phyloP scores from a whole-genome alignment of 2,329 filamentous ascomycete genomes.

The Alternaria ethzedia region DNA sequence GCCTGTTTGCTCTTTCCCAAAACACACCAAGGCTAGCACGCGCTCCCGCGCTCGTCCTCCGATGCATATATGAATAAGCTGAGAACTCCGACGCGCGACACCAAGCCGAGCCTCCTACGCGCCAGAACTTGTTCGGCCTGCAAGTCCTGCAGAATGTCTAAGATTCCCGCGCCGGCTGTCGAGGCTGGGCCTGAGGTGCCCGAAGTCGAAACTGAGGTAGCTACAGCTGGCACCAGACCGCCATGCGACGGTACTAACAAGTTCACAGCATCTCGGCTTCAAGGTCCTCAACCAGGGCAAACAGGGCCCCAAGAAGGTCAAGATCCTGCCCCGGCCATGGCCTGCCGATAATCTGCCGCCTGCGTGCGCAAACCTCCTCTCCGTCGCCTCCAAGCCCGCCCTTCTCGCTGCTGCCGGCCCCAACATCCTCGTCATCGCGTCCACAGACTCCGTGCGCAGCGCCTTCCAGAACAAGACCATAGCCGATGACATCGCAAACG shows the following conservation, averaged over 20 bases:
- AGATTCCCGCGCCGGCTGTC: slow-evolving; percentile 50
- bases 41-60: slow-evolving; percentile 26
- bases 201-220: slow-evolving; percentile 82
- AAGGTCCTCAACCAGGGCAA: slow-evolving; percentile 62
- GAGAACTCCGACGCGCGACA: slow-evolving; percentile 33
- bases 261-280: slow-evolving; percentile 74
- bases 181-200: slow-evolving; percentile 71
- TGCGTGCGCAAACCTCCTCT: slow-evolving; percentile 80
- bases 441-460: slow-evolving; percentile 77
- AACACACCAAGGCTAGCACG: slow-evolving; percentile 12
- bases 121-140: slow-evolving; percentile 70
- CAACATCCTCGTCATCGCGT: slow-evolving; percentile 75
- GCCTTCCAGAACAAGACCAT: slow-evolving; percentile 65
- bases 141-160: slow-evolving; percentile 61
- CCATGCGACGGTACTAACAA: slow-evolving; percentile 13
- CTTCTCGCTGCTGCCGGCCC: slow-evolving; percentile 88
- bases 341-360: slow-evolving; percentile 71
- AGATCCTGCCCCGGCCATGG: slow-evolving; percentile 80
- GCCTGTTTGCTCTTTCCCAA: slow-evolving; percentile 8
- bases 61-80: slow-evolving; percentile 37
- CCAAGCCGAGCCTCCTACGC: slow-evolving; percentile 31
- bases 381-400: slow-evolving; percentile 78
- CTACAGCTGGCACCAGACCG: slow-evolving; percentile 1
- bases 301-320: slow-evolving; percentile 81
- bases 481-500: slow-evolving; percentile 9